These are phyloP conservation scores for Suillus subalutaceus DNA, from an alignment of 768 basidiomycete genomes.

Conservation along the genomic window DNA sequence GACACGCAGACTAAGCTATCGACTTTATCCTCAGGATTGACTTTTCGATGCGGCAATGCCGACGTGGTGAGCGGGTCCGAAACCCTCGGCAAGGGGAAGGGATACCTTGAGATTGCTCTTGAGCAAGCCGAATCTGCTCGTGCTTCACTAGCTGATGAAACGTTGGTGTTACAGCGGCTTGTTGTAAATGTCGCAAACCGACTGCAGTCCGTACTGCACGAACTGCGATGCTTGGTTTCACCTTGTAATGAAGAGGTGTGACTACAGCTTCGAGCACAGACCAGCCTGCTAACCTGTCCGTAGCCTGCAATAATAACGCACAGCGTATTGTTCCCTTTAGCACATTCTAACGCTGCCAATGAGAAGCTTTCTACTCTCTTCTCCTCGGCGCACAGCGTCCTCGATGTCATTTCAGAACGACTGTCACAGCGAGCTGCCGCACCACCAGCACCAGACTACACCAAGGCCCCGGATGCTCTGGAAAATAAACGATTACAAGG, in stretches of 20 bases:
- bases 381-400: constrained; percentile 39
- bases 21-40: constrained; percentile 49
- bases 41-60: constrained; percentile 55
- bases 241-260: constrained; percentile 53
- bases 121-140: constrained; percentile 75
- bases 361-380: constrained; percentile 51
- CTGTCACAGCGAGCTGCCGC: constrained; percentile 19
- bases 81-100: constrained; percentile 51
- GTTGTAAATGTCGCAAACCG: constrained; percentile 68
- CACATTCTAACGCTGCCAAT: constrained; percentile 50
- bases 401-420: constrained; percentile 35
- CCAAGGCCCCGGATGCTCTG: constrained; percentile 30
- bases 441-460: constrained; percentile 19
- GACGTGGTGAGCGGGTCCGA: constrained; percentile 48
- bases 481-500: constrained; percentile 55
- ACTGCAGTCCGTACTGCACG: constrained; percentile 56
- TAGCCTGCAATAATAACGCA: constrained; percentile 51
- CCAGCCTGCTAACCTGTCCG: constrained; percentile 15
- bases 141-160: constrained; percentile 64
- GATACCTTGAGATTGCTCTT: constrained; percentile 65
- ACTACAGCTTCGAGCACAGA: constrained; percentile 13
- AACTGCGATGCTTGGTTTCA: constrained; percentile 41
- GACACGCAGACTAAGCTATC: constrained; percentile 68
- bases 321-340: constrained; percentile 54
- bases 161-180: constrained; percentile 58